These are phyloP conservation scores for Peniophora sp. DNA, from an alignment of 1,284 basidiomycete species.

Conservation along the genomic window DNA sequence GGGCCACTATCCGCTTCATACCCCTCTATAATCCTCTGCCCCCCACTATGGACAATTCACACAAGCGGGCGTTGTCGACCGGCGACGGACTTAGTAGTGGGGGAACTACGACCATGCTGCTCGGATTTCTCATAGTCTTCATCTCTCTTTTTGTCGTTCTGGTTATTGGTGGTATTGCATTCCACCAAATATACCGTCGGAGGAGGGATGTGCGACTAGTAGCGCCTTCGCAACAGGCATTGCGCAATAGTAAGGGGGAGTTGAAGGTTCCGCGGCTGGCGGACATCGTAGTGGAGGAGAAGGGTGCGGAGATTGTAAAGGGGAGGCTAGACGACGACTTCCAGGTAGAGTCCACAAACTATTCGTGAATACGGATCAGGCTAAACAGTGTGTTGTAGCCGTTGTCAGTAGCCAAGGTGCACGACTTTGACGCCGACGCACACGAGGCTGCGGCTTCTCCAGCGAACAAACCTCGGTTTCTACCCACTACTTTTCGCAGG, in stretches of 20 bases:
- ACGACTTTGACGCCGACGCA: not conserved
- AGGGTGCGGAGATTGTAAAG: not conserved
- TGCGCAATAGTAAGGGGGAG: not conserved
- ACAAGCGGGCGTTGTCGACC: too few species aligned
- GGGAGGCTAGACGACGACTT: not conserved
- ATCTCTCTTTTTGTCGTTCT: not conserved
- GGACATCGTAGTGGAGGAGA: not conserved
- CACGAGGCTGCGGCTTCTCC: not conserved
- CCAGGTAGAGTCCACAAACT: not conserved
- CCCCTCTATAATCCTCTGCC: too few species aligned
- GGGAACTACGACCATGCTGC: not conserved
- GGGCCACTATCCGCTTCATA: too few species aligned
- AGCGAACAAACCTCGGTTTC: not conserved
- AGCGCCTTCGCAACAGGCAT: not conserved
- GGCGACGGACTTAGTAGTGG: too few species aligned
- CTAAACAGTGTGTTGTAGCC: not conserved
- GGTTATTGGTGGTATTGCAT: not conserved
- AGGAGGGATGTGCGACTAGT: not conserved
- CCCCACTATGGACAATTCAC: too few species aligned
- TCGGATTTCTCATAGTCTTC: not conserved
- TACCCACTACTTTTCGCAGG: not conserved
- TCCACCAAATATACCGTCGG: not conserved
- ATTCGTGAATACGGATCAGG: not conserved
- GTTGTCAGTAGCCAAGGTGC: not conserved
- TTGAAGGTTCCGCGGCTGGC: not conserved